phyloP scores from a whole-genome alignment of 2,329 filamentous ascomycete species.

The Epichloe aotearoae region DNA sequence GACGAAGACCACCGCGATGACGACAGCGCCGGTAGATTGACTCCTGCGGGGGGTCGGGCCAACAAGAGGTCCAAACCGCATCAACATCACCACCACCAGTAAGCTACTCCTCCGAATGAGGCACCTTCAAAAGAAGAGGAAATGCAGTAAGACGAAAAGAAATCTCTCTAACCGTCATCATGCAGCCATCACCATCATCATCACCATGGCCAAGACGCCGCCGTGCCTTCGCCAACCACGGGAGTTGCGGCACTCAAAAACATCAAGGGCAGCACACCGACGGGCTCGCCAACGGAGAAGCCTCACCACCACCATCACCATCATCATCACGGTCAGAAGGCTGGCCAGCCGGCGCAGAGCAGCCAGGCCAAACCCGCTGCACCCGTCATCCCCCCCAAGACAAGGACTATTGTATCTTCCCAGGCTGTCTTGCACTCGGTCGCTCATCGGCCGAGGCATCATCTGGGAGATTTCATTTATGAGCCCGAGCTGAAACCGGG shows the following conservation, averaged over 20 bases:
- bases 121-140: not conserved
- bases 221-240: conserved; percentile 27
- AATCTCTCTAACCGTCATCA: conserved; percentile 10
- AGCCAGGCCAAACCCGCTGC: conserved; percentile 14
- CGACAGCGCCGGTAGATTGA: conserved; percentile 46
- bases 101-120: conserved; percentile 20
- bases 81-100: conserved; percentile 54
- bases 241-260: conserved; percentile 34
- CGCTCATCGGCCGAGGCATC: conserved; percentile 55
- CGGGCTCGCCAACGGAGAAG: conserved; percentile 33
- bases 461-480: conserved; percentile 79
- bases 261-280: conserved; percentile 31
- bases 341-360: conserved; percentile 13
- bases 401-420: conserved; percentile 54
- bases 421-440: conserved; percentile 61
- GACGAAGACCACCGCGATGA: conserved; percentile 65
- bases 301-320: conserved; percentile 32
- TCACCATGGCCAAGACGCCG: conserved; percentile 37
- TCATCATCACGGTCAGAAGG: conserved; percentile 28
- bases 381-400: conserved; percentile 38
- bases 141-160: not conserved
- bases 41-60: conserved; percentile 39
- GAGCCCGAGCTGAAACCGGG: conserved; percentile 48
- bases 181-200: conserved; percentile 43
- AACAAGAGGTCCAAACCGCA: conserved; percentile 60